phyloP scores from a whole-genome alignment of 176 grass and related monocot genomes.

The Carex kokanica region DNA sequence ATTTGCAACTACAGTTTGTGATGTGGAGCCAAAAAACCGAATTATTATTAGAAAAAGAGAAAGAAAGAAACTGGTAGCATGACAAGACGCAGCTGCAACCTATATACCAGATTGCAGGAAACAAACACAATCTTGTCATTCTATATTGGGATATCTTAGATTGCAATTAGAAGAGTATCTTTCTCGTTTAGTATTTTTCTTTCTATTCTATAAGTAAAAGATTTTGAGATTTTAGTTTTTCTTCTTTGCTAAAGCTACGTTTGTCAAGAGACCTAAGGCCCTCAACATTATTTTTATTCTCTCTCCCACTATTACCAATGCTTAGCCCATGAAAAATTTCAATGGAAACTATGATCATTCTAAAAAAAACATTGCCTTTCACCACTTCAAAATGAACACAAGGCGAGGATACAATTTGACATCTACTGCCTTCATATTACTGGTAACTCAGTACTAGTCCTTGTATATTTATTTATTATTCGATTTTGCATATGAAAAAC shows the following conservation, averaged over 20 bases:
- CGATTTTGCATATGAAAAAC: neutral
- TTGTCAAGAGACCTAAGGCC: neutral
- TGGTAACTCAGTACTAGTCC: neutral
- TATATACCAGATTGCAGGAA: too few species aligned
- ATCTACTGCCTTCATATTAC: neutral
- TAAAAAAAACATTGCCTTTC: neutral
- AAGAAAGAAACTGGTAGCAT: too few species aligned
- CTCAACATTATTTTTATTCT: neutral
- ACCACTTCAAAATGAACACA: neutral
- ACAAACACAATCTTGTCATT: neutral
- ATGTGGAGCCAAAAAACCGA: neutral
- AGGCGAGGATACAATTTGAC: neutral
- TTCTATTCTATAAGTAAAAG: neutral
- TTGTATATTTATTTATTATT: too few species aligned
- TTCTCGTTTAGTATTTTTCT: neutral
- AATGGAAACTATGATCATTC: neutral
- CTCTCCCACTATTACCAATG: neutral
- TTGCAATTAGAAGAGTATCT: neutral
- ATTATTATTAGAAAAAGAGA: neutral
- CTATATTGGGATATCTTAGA: neutral
- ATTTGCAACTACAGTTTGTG: neutral
- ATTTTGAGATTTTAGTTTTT: neutral
- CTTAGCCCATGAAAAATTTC: neutral
- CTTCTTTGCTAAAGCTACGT: neutral
- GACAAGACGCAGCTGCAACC: too few species aligned